These are phyloP conservation scores for Mucor circinelloides DNA, from an alignment of 371 early-diverging fungal genomes.

Conservation along the genomic window DNA sequence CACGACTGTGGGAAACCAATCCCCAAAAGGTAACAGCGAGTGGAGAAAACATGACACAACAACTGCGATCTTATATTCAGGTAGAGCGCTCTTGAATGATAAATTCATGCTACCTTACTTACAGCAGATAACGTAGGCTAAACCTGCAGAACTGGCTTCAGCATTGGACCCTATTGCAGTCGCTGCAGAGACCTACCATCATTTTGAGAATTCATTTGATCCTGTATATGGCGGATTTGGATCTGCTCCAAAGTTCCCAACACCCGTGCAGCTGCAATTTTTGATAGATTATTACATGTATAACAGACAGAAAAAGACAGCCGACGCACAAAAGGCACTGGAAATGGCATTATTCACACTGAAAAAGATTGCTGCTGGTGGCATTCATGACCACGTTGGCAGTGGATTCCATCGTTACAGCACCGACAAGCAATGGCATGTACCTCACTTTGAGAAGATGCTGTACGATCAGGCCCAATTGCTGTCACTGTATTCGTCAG, in stretches of 20 bases:
- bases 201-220: constrained; percentile 54
- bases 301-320: constrained; percentile 22
- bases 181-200: constrained; percentile 36
- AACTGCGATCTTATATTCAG: constrained; percentile 41
- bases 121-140: background rate
- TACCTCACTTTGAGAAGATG: constrained; percentile 71
- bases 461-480: constrained; percentile 76
- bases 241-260: constrained; percentile 68
- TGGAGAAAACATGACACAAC: constrained; percentile 43
- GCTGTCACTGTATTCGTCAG: constrained; percentile 47
- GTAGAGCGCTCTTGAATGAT: constrained; percentile 7
- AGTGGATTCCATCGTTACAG: constrained; percentile 39
- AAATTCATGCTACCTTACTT: background rate
- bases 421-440: constrained; percentile 50
- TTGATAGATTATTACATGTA: constrained; percentile 54
- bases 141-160: constrained; percentile 12
- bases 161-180: constrained; percentile 20
- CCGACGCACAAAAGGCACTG: constrained; percentile 46
- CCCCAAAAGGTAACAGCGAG: constrained; percentile 42
- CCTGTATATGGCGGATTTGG: constrained; percentile 61
- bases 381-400: constrained; percentile 54
- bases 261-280: constrained; percentile 62
- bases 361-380: constrained; percentile 59
- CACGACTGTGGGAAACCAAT: constrained; percentile 46
- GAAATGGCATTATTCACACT: constrained; percentile 64